These are phyloP conservation scores for Tulasnella sp. DNA, from an alignment of 768 basidiomycete species.

Conservation along the genomic window DNA sequence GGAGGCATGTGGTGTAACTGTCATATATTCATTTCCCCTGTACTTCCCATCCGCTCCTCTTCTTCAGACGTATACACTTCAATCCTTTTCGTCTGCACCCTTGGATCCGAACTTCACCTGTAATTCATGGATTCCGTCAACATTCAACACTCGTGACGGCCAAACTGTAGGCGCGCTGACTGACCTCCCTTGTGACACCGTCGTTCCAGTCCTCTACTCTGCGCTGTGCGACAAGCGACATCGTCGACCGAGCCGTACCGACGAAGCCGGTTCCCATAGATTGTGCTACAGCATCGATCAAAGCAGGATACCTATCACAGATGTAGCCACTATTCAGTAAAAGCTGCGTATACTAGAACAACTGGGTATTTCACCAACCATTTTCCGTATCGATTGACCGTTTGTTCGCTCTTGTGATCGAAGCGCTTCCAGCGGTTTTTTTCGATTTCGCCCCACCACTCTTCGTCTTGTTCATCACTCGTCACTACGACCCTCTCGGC, in stretches of 20 bases:
- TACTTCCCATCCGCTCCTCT: too few species aligned
- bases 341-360: too few species aligned
- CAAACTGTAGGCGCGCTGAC: too few species aligned
- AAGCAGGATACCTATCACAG: slow-evolving; percentile 61
- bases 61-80: too few species aligned
- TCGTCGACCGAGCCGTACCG: slow-evolving; percentile 60
- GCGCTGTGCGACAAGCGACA: slow-evolving; percentile 54
- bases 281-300: slow-evolving; percentile 65
- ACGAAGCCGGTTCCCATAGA: slow-evolving; percentile 56
- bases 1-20: too few species aligned
- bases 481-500: slow-evolving; percentile 12
- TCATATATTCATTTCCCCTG: too few species aligned
- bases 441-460: slow-evolving; percentile 6
- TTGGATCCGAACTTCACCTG: too few species aligned
- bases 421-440: slow-evolving; percentile 9
- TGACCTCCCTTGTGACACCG: too few species aligned
- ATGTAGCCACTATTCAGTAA: too few species aligned
- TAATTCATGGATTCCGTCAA: too few species aligned
- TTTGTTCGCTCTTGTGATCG: neutral
- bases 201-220: slow-evolving; percentile 57
- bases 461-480: slow-evolving; percentile 12
- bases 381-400: neutral
- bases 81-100: too few species aligned
- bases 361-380: slow-evolving; percentile 11
- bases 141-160: too few species aligned